phyloP scores from a whole-genome alignment of 768 basidiomycete genomes.

The Plicaturopsis crispa region DNA sequence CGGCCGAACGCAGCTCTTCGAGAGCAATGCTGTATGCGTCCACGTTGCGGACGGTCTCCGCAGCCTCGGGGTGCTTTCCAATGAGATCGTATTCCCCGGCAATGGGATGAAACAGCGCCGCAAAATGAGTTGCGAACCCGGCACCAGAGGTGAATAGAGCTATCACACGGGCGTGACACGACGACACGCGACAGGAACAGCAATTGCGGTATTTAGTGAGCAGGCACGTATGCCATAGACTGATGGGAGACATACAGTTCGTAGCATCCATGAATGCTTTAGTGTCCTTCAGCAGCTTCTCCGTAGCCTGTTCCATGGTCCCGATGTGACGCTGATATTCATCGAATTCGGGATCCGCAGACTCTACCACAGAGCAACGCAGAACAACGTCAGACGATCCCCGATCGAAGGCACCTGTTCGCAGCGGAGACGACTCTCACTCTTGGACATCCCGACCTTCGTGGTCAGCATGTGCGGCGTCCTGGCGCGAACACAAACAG shows the following conservation, averaged over 20 bases:
- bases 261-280: slow-evolving; percentile 83
- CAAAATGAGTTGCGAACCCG: slow-evolving; percentile 58
- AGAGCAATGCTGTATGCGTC: slow-evolving; percentile 63
- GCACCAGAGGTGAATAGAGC: slow-evolving; percentile 62
- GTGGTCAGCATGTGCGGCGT: slow-evolving; percentile 87
- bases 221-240: too few species aligned
- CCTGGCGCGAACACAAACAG: slow-evolving; percentile 29
- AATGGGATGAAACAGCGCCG: slow-evolving; percentile 56
- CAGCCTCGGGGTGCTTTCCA: slow-evolving; percentile 70
- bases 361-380: slow-evolving; percentile 37
- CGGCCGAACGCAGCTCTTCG: slow-evolving; percentile 73
- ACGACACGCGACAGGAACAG: slow-evolving; percentile 2
- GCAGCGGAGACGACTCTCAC: slow-evolving; percentile 34
- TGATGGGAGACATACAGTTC: slow-evolving; percentile 38
- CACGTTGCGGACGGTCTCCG: slow-evolving; percentile 72
- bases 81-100: slow-evolving; percentile 73
- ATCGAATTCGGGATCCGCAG: slow-evolving; percentile 84
- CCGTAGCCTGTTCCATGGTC: slow-evolving; percentile 69
- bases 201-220: slow-evolving; percentile 1
- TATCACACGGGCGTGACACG: too few species aligned
- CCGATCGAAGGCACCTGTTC: background rate
- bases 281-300: slow-evolving; percentile 89
- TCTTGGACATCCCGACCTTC: slow-evolving; percentile 89
- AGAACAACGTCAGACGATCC: slow-evolving; percentile 2
- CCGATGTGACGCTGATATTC: slow-evolving; percentile 77